Percentiles rank a stretch among this genome's conserved stretches.
These are phyloP conservation scores for Domatiomyces catenatus DNA, from an alignment of 2,329 filamentous ascomycete genomes.

Conservation along the genomic window DNA sequence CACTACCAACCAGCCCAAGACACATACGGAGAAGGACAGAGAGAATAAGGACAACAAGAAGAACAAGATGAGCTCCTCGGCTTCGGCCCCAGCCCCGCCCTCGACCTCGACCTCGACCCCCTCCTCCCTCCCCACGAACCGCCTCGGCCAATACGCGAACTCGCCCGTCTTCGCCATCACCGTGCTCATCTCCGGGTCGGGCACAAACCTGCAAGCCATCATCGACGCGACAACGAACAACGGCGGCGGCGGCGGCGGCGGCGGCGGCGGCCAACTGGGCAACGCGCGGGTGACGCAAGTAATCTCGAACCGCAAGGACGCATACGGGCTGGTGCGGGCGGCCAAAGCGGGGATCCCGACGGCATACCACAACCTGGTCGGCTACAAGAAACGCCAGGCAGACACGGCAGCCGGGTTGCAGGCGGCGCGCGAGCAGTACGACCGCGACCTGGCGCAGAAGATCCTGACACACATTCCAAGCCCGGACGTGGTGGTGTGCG, in stretches of 20 bases:
- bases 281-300: constrained; percentile 45
- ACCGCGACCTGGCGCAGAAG: constrained; percentile 55
- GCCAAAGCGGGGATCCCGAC: constrained; percentile 49
- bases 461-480: constrained; percentile 41
- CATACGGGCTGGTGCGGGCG: constrained; percentile 49
- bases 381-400: constrained; percentile 56
- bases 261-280: constrained; percentile 30
- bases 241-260: constrained; percentile 21
- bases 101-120: not conserved
- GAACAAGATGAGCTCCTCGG: not conserved
- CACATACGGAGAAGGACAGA: not conserved
- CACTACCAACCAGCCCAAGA: too few relatives aligned
- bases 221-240: constrained; percentile 39
- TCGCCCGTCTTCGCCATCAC: constrained; percentile 29
- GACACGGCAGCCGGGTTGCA: constrained; percentile 35
- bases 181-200: constrained; percentile 57
- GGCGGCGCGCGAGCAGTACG: constrained; percentile 50
- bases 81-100: not conserved
- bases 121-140: constrained; percentile 8
- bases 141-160: constrained; percentile 9
- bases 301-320: constrained; percentile 49
- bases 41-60: not conserved
- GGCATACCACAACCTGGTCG: constrained; percentile 66
- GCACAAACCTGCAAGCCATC: constrained; percentile 66
- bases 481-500: constrained; percentile 64